A percentile compares a stretch with the other conserved stretches of the same genome.
Conservation (phyloP, 805 yeast species). For the Suhomyces tanzawaensis region DNA sequence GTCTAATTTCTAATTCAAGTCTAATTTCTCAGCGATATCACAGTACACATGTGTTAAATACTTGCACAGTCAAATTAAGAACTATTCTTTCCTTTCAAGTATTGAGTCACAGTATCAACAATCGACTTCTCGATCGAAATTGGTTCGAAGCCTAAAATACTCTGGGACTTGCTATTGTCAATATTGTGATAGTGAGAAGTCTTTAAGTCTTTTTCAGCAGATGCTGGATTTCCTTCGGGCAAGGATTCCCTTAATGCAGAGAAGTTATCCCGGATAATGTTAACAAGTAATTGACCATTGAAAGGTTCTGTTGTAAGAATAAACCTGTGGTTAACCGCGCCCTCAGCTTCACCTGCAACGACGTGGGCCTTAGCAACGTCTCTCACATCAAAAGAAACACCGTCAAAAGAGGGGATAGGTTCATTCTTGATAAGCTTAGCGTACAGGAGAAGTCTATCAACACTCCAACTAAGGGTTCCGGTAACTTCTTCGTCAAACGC, state of each 20-base stretch:
- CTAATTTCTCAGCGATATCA: too few species aligned
- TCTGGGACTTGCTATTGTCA: slow-evolving; percentile 16
- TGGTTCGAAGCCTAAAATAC: slow-evolving; percentile 24
- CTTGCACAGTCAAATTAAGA: too few species aligned
- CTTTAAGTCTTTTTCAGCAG: not conserved
- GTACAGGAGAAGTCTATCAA: too few species aligned
- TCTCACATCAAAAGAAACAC: slow-evolving; percentile 18
- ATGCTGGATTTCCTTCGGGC: slow-evolving; percentile 39
- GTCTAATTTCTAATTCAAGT: too few species aligned
- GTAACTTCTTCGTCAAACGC: slow-evolving; percentile 28
- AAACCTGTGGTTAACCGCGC: slow-evolving; percentile 27
- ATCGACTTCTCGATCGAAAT: slow-evolving; percentile 40
- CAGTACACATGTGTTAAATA: too few species aligned
- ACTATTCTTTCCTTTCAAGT: too few species aligned
- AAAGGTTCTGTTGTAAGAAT: slow-evolving; percentile 21
- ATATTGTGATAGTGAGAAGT: slow-evolving; percentile 1
- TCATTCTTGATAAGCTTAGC: too few species aligned
- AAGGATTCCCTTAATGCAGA: slow-evolving; percentile 44
- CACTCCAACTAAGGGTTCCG: slow-evolving; percentile 11
- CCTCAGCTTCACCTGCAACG: slow-evolving; percentile 12
- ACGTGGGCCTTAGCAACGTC: slow-evolving; percentile 14
- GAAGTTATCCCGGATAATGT: slow-evolving; percentile 36
- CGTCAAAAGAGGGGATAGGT: slow-evolving; percentile 9
- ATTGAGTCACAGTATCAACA: slow-evolving; percentile 42
- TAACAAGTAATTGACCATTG: slow-evolving; percentile 28